Base-by-base conservation (phyloP, 2,329 filamentous ascomycete genomes). In the Cordyceps javanica region DNA sequence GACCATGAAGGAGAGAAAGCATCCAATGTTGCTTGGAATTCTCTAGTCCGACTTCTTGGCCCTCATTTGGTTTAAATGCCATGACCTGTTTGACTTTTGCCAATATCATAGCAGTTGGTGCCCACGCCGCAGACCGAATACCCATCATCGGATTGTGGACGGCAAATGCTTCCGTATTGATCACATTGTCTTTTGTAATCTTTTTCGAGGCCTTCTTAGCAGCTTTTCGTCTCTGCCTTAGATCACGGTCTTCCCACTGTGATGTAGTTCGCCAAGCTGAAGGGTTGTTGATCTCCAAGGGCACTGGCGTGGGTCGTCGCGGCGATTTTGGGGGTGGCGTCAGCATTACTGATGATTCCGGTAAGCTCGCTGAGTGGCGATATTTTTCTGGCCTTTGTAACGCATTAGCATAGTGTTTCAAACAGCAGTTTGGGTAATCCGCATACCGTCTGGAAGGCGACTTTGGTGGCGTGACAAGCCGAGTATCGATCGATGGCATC, bases 11-110 rank as follows among this genome's bases (percentile, higher is more conserved):
- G 1, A 77, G 77, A 28, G 79, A 83, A 34, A 86, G 72, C 72
- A 90, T 79, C 83, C 83, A 86, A 41, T 80, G 70, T 63, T 83
- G 82, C 65, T 82, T 81, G 60, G 82, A 78, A 49, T 82, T 71
- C 58, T 81, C 80, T 4, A 81, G 64, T 52, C 80, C 77, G 62
- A 75, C 73, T 62, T 78, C 80, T 21, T 82, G 68, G 38, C 72
- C 75, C 3, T 77, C 73, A 56, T 81, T 77, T 0, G 39, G 9
- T n/a, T 32, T 38, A 1, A 32, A 21, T 4, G 21, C 36, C 11
- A 49, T 55, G 5, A 63, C 36, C 19, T 59, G 21, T 36, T 64
- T 56, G 13, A 67, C 52, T 23, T 59, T 60, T 14, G 59, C 48
- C 16, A 67, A 50, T 11, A 57, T 61, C 19, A 58, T 46, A 6